Evolutionary conservation across 2,329 filamentous ascomycete species (phyloP).

Genomic region (Rutstroemia sp.): DNA sequence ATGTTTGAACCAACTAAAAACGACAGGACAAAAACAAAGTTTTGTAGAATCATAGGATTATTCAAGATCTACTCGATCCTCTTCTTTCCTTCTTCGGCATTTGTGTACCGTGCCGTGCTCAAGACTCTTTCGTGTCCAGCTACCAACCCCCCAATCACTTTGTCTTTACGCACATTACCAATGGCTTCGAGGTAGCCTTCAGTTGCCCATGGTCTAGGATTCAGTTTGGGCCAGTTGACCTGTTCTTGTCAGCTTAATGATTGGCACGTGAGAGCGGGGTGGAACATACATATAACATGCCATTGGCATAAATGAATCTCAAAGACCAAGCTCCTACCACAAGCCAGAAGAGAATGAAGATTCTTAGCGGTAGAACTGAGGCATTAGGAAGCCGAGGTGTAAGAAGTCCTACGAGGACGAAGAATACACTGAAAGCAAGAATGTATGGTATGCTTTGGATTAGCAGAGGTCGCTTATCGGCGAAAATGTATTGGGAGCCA

Average conservation of each 20-base stretch:
- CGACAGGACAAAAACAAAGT: not conserved
- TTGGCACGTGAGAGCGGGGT: not conserved
- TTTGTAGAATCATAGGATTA: not conserved
- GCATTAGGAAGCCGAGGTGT: conserved; percentile 66
- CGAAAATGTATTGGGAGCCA: conserved; percentile 61
- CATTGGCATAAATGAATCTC: conserved; percentile 74
- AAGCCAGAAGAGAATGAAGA: conserved; percentile 77
- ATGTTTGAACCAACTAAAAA: not conserved
- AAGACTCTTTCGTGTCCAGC: conserved; percentile 71
- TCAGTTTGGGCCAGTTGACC: conserved; percentile 98
- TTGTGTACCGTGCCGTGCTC: conserved; percentile 74
- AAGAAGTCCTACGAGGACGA: conserved; percentile 67
- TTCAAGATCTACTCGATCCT: conserved; percentile 59
- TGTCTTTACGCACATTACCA: conserved; percentile 72
- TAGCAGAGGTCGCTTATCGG: conserved; percentile 75
- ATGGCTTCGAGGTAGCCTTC: conserved; percentile 89
- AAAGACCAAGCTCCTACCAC: conserved; percentile 62
- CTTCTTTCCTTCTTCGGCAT: conserved; percentile 96
- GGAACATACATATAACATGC: conserved; percentile 83
- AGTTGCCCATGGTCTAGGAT: conserved; percentile 75
- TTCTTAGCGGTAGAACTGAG: conserved; percentile 68
- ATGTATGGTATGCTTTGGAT: conserved; percentile 94
- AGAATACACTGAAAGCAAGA: conserved; percentile 67
- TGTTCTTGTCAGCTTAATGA: conserved; percentile 31
- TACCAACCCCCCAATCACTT: conserved; percentile 70